phyloP scores from a whole-genome alignment of 129 eudicot genomes.

The Chrysanthemum lavandulifolium region DNA sequence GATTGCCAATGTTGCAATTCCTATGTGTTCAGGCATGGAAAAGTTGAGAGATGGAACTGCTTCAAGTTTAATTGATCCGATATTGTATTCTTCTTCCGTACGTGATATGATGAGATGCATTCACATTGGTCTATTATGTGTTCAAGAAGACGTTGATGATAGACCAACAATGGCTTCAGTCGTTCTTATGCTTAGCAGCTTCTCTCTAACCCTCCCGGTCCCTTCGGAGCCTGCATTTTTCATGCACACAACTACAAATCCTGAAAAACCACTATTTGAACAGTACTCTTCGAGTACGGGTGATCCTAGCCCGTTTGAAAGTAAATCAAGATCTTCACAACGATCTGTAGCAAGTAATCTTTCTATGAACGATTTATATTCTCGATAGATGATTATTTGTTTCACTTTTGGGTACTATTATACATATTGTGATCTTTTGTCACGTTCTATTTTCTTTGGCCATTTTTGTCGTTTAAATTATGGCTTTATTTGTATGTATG shows the following conservation, averaged over 20 bases:
- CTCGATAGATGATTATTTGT: background rate
- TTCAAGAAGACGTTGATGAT: slow-evolving; percentile 39
- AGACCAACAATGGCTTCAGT: slow-evolving; percentile 57
- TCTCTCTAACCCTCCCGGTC: slow-evolving; percentile 31
- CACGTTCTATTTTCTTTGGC: too few relatives aligned
- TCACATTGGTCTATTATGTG: slow-evolving; percentile 51
- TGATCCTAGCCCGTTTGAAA: background rate
- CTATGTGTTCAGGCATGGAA: slow-evolving; percentile 46
- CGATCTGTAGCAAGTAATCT: background rate
- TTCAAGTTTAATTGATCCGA: slow-evolving; percentile 36
- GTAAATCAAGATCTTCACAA: background rate
- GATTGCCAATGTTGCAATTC: background rate
- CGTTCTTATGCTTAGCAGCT: slow-evolving; percentile 44
- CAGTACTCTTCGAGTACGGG: slow-evolving; percentile 2
- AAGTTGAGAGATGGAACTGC: slow-evolving; percentile 31
- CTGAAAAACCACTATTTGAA: background rate
- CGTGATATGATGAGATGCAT: slow-evolving; percentile 40
- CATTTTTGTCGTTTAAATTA: too few relatives aligned
- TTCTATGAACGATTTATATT: background rate
- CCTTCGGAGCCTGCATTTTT: slow-evolving; percentile 42
- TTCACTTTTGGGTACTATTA: background rate
- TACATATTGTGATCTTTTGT: too few relatives aligned
- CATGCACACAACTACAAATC: slow-evolving; percentile 10
- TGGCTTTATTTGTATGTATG: too few relatives aligned
- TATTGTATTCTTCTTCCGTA: slow-evolving; percentile 7